Evolutionary conservation across 1,284 basidiomycete genomes (phyloP), one percentile per base, ranked within the genome.

Genomic region (Sporisorium exsertum): DNA sequence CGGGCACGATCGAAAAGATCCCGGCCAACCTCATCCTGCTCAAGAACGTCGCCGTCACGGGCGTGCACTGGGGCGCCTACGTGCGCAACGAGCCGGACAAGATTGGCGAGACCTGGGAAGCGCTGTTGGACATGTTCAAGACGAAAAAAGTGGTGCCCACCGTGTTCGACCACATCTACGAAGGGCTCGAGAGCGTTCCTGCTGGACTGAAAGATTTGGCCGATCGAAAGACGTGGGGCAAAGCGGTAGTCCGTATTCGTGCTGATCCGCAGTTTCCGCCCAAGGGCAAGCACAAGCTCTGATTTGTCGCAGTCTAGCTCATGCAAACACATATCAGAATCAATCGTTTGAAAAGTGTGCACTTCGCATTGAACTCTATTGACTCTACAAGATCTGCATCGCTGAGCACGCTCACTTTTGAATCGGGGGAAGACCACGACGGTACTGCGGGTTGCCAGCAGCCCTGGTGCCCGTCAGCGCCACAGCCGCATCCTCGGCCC

Each of bases 171-270:
- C 88, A 91, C 58, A 84, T 92, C 2, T 97, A 91, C 86, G 87
- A 87, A 64, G 95, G 94, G 0, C 88, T 98, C 13, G 87, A 87
- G 35, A 90, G 90, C 5, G 87, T 98, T 13, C 91, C 87, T 0
- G 72, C 85, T 47, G 89, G 87, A 1, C 73, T 90, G 54, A 76
- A 82, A 47, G 88, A 88, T 74, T 81, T 89, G 32, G 88, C 94
- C 81, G 88, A 88, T 58, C 88, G 96, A 65, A 91, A 94, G 87
- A 96, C 94, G 2, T 98, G 94, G 93, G 96, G 95, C 1, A 98
- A 98, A 86, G 93, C 89, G 0, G 88, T 96, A 22, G 89, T 94
- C 1, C 88, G 88, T 42, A 86, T 98, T 37, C 53, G 74, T 10
- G 71, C 70, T 32, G 79, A 81, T 46, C 77, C 77, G 9, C 56